A percentile compares a stretch with the other conserved stretches of the same genome.
phyloP scores from a whole-genome alignment of 2,329 filamentous ascomycete genomes.

The Phyllosticta paracitricarpa region DNA sequence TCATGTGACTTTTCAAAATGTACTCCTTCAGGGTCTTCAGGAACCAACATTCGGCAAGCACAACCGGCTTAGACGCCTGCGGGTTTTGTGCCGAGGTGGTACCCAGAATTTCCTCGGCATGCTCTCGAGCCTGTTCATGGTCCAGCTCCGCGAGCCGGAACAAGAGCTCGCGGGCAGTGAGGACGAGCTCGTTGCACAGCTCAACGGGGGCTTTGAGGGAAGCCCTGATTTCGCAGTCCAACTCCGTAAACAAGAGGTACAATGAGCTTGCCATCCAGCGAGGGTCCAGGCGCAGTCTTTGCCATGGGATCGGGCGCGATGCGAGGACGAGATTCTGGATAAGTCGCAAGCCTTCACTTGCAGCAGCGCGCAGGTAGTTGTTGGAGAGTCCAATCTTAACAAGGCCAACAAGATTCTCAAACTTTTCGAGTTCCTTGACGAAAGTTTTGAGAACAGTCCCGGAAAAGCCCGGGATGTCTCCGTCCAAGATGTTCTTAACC shows the following conservation, averaged over 20 bases:
- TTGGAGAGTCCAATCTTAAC: slow-evolving; percentile 3
- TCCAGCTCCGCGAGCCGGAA: not conserved
- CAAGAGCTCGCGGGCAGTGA: not conserved
- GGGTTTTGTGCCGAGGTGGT: not conserved
- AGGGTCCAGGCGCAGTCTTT: not conserved
- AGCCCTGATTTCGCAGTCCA: not conserved
- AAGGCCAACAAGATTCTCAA: not conserved
- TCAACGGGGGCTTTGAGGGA: slow-evolving; percentile 6
- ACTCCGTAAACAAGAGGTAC: not conserved
- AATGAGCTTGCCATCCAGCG: slow-evolving; percentile 1
- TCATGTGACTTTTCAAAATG: slow-evolving; percentile 80
- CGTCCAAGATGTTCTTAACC: not conserved
- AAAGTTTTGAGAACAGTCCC: not conserved
- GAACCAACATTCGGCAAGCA: slow-evolving; percentile 56
- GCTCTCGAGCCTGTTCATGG: not conserved
- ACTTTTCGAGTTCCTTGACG: not conserved
- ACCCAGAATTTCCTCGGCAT: not conserved
- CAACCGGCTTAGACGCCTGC: slow-evolving; percentile 25
- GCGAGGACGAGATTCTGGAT: not conserved
- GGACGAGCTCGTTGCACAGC: slow-evolving; percentile 4
- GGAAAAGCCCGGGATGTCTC: not conserved
- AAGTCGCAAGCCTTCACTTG: not conserved
- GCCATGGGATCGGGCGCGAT: not conserved
- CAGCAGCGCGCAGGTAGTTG: not conserved
- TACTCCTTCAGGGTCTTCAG: slow-evolving; percentile 60